Base-by-base conservation (phyloP, 2,329 filamentous ascomycete genomes). In the Gaeumannomyces sp. region DNA sequence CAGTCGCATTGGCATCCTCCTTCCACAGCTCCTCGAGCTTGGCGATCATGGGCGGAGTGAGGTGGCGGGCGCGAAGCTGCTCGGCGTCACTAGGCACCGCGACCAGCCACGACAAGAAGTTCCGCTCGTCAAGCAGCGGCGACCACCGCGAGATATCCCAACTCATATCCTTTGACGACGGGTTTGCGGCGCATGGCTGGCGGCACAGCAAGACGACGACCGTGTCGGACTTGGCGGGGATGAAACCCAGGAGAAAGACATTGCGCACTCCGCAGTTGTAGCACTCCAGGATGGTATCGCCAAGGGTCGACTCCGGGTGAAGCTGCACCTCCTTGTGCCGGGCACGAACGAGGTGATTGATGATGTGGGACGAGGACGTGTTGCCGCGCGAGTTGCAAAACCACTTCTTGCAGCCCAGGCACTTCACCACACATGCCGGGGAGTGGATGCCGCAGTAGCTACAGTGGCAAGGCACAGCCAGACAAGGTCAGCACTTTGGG, bases 201-300 rank as follows among this genome's bases (percentile, higher is more conserved):
- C 95, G 93, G 76, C 95, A 99, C 53, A 99, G 85, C 59, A 99
- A 86, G 29, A 99, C 95, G 10, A 99, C 96, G 33, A 99, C 95
- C 0, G 95, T 97, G 73, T 99, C 96, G 14, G 95, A 98, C 76
- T 99, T 99, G 65, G 95, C 95, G 13, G 95, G 96, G 71, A 99
- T 99, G 76, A 99, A 99, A 8, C 95, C 95, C 33, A 99, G 88
- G 50, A 98, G 83, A 71, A 99, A 99, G 61, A 97, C 94, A 75
- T 99, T 99, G 80, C 97, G 98, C n/a, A 92, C 97, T 60, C 94
- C 95, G 77, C 95, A 99, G 79, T 97, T 98, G 81, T 99, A 99
- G 80, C 95, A 99, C 80, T 99, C 95, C 68, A 99, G 85, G 53
- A 96, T 92, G 0, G 95, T 99, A 75, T 99, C 96, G 68, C 95